Percentiles rank a stretch among this genome's conserved stretches.
These are phyloP conservation scores for Kentomonas sorsogonicus DNA, from an alignment of 208 protist species.

Conservation along the genomic window DNA sequence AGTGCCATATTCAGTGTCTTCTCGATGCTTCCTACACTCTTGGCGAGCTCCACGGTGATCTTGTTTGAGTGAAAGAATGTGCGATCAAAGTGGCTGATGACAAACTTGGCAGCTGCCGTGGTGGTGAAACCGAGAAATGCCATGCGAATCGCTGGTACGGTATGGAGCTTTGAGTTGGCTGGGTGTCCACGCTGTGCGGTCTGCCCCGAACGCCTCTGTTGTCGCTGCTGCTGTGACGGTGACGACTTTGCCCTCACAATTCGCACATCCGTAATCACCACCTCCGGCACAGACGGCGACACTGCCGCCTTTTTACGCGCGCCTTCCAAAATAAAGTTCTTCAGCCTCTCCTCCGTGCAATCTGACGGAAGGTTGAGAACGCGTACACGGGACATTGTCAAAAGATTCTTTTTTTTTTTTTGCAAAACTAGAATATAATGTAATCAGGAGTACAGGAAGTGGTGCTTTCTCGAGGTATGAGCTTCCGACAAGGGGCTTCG, in stretches of 20 bases:
- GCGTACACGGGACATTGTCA: conserved; percentile 83
- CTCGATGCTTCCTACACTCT: conserved; percentile 55
- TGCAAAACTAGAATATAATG: no score
- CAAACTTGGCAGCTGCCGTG: conserved; percentile 76
- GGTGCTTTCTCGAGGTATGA: no score
- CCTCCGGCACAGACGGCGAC: conserved; percentile 66
- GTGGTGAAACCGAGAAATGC: conserved; percentile 95
- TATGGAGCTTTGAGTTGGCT: not conserved
- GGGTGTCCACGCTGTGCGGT: not conserved
- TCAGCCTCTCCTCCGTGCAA: conserved; percentile 88
- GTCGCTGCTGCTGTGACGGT: not conserved
- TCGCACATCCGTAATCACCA: conserved; percentile 82
- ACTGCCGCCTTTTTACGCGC: conserved; percentile 34
- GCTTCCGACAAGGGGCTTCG: no score
- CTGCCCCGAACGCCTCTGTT: not conserved
- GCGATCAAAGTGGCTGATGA: conserved; percentile 87
- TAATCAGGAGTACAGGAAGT: no score
- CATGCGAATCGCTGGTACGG: conserved; percentile 82
- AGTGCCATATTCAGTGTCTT: conserved; percentile 57
- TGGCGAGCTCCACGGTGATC: conserved; percentile 83
- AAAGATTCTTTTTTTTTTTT: conserved; percentile 8
- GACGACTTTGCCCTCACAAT: no score
- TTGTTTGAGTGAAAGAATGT: conserved; percentile 93
- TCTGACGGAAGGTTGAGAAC: conserved; percentile 94
- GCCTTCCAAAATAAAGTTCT: conserved; percentile 88